A percentile compares a stretch with the other conserved stretches of the same genome.
phyloP scores from a whole-genome alignment of 352 stramenopile genomes.

The Pythium sukuiense region DNA sequence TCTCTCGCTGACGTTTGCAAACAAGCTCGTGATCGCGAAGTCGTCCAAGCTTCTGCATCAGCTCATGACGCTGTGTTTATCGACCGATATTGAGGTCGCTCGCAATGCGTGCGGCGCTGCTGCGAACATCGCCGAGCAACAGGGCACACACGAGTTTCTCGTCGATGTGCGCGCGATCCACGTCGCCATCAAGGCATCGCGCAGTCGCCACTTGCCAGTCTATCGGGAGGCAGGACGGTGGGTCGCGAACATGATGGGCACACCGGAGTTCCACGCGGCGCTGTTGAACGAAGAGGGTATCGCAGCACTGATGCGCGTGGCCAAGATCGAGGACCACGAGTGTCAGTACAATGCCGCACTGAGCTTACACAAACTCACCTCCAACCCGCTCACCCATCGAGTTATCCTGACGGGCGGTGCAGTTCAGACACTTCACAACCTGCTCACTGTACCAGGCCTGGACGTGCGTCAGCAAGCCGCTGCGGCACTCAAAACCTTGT shows the following conservation, averaged over 20 bases:
- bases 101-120: conserved; percentile 90
- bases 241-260: conserved; percentile 90
- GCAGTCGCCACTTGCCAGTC: conserved; percentile 86
- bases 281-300: conserved; percentile 89
- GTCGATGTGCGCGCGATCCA: conserved; percentile 88
- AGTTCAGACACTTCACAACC: conserved; percentile 62
- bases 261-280: conserved; percentile 69
- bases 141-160: conserved; percentile 79
- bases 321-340: conserved; percentile 90
- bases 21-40: conserved; percentile 73
- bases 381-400: conserved; percentile 70
- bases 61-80: conserved; percentile 76
- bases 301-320: conserved; percentile 79
- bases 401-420: conserved; percentile 61
- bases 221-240: conserved; percentile 91
- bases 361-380: conserved; percentile 87
- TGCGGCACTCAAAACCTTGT: conserved; percentile 90
- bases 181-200: conserved; percentile 86
- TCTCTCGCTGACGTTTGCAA: conserved; percentile 73
- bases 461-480: conserved; percentile 89
- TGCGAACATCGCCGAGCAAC: conserved; percentile 91
- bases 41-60: conserved; percentile 50
- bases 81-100: conserved; percentile 88
- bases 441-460: conserved; percentile 71
- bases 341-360: conserved; percentile 90